phyloP scores from a whole-genome alignment of 1,284 basidiomycete species.

The Leccinum huronense region DNA sequence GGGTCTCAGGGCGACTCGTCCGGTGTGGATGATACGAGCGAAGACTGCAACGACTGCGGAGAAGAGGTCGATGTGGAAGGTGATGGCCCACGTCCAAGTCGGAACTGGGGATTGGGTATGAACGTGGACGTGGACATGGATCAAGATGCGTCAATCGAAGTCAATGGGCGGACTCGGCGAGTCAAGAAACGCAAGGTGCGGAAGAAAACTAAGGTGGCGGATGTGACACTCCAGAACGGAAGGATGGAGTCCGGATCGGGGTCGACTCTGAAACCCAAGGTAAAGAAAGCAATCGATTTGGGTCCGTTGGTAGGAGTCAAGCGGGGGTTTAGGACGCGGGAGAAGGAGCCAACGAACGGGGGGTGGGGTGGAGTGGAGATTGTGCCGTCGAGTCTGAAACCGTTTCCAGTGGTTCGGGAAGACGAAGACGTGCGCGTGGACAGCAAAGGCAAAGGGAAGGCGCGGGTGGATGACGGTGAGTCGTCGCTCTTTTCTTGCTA shows the following conservation, averaged over 20 bases:
- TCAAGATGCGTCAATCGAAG: slow-evolving; percentile 16
- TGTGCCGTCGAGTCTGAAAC: slow-evolving; percentile 34
- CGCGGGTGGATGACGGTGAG: slow-evolving; percentile 28
- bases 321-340: slow-evolving; percentile 64
- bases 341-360: slow-evolving; percentile 51
- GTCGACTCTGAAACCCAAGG: slow-evolving; percentile 6
- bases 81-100: slow-evolving; percentile 15
- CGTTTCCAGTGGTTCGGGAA: slow-evolving; percentile 14
- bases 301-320: slow-evolving; percentile 69
- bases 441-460: slow-evolving; percentile 28
- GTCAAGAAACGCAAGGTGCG: slow-evolving; percentile 26
- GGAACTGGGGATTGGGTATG: slow-evolving; percentile 27
- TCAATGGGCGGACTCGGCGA: slow-evolving; percentile 8
- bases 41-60: slow-evolving; percentile 19
- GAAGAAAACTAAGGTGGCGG: slow-evolving; percentile 18
- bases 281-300: slow-evolving; percentile 44
- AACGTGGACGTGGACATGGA: slow-evolving; percentile 32
- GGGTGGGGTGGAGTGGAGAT: slow-evolving; percentile 66
- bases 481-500: slow-evolving; percentile 1
- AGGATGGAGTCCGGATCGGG: background rate
- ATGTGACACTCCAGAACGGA: slow-evolving; percentile 9
- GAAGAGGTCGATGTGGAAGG: slow-evolving; percentile 31
- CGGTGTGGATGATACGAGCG: slow-evolving; percentile 21
- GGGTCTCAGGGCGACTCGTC: slow-evolving; percentile 26
- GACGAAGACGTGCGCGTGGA: slow-evolving; percentile 12